A percentile compares a stretch with the other conserved stretches of the same genome.
phyloP scores from a whole-genome alignment of 108 stramenopile species.

The Parietichytrium sp. region DNA sequence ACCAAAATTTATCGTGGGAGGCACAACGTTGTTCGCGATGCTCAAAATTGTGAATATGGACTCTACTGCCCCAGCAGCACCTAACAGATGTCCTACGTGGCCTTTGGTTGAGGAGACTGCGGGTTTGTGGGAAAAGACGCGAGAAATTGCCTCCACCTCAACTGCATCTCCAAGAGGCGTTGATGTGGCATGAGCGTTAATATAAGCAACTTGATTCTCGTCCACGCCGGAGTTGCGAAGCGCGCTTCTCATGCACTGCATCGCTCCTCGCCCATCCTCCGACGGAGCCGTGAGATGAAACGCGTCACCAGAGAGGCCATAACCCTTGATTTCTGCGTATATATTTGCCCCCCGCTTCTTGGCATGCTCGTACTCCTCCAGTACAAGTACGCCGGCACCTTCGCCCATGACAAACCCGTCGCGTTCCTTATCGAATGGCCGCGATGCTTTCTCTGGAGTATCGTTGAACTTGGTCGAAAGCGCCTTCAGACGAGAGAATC shows the following conservation, averaged over 20 bases:
- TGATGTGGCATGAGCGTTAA: constrained; percentile 95
- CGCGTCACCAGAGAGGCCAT: constrained; percentile 91
- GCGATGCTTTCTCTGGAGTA: constrained; percentile 62
- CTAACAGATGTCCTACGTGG: constrained; percentile 87
- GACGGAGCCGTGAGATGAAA: constrained; percentile 84
- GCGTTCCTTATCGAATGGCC: constrained; percentile 88
- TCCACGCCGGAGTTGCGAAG: constrained; percentile 69
- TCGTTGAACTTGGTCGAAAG: constrained; percentile 76
- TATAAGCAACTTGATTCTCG: constrained; percentile 76
- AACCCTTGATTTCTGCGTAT: constrained; percentile 87
- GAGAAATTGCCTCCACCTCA: constrained; percentile 72
- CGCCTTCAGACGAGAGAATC: constrained; percentile 85
- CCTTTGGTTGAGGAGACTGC: constrained; percentile 89
- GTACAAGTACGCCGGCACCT: constrained; percentile 88
- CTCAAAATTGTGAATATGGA: constrained; percentile 76
- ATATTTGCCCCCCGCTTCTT: constrained; percentile 85
- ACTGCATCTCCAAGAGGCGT: constrained; percentile 91
- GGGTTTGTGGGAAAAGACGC: neutral
- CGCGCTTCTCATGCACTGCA: constrained; percentile 76
- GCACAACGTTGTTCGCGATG: constrained; percentile 65
- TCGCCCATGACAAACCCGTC: constrained; percentile 98
- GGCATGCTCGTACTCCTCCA: constrained; percentile 87
- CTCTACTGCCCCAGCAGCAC: constrained; percentile 94
- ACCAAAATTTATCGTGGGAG: constrained; percentile 79
- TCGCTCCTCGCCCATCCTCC: constrained; percentile 75